Conservation (phyloP, 805 yeast genomes). For the Huiozyma sinensis region DNA sequence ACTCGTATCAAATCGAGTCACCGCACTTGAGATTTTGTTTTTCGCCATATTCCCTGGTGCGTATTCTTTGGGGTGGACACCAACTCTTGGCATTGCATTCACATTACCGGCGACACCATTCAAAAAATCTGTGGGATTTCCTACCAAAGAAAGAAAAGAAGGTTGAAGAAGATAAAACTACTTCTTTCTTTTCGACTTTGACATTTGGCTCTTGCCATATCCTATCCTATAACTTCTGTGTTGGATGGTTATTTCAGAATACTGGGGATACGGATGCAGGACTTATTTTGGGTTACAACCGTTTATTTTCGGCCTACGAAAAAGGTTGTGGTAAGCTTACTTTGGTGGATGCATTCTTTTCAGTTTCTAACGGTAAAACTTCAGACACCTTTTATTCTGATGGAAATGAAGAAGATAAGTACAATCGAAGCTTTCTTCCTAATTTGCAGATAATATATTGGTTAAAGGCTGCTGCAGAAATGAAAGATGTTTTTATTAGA, state of each 20-base stretch:
- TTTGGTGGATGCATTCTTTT: conserved; percentile 54
- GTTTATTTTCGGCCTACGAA: conserved; percentile 55
- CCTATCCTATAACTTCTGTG: conserved; percentile 52
- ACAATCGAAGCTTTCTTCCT: conserved; percentile 60
- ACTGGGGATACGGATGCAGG: conserved; percentile 45
- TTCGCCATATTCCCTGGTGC: conserved; percentile 40
- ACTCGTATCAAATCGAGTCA: conserved; percentile 47
- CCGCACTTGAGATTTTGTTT: conserved; percentile 48
- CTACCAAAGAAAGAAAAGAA: not conserved
- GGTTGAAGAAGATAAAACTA: not conserved
- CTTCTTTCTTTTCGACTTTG: conserved; percentile 8
- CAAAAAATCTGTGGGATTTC: conserved; percentile 6
- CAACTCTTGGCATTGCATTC: conserved; percentile 9
- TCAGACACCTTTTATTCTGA: conserved; percentile 39
- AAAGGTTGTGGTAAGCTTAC: conserved; percentile 56
- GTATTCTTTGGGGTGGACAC: conserved; percentile 27
- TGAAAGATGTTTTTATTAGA: conserved; percentile 40
- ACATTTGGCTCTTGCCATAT: conserved; percentile 45
- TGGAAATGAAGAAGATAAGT: conserved; percentile 35
- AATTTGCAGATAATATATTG: conserved; percentile 43
- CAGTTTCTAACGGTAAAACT: conserved; percentile 56
- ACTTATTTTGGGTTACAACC: conserved; percentile 65
- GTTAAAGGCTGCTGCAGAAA: conserved; percentile 14
- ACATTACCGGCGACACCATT: conserved; percentile 13
- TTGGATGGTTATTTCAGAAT: conserved; percentile 68